Conservation (phyloP, 1,284 basidiomycete genomes). For the Mycena sp. region DNA sequence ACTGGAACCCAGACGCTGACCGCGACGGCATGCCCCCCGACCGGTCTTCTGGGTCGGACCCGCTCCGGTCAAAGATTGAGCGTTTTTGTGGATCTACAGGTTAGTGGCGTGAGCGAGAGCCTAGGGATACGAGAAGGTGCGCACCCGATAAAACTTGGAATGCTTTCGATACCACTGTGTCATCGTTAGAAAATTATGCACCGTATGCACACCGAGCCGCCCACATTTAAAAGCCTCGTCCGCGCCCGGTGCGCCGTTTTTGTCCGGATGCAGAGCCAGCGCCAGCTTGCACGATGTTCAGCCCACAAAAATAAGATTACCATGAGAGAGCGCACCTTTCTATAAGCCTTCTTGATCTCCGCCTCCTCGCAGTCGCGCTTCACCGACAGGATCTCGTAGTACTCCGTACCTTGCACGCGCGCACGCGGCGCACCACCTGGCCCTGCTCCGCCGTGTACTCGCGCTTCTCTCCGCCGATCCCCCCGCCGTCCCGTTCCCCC, state of each 20-base stretch:
- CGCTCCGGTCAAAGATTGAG: slow-evolving; percentile 87
- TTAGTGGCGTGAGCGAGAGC: background rate
- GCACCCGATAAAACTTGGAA: slow-evolving; percentile 92
- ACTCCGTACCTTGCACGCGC: slow-evolving; percentile 90
- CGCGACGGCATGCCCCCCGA: slow-evolving; percentile 73
- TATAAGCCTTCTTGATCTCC: slow-evolving; percentile 97
- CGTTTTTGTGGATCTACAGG: slow-evolving; percentile 87
- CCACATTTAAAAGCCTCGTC: slow-evolving; percentile 99
- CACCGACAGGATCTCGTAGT: slow-evolving; percentile 92
- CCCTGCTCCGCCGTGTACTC: slow-evolving; percentile 90
- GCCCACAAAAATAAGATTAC: background rate
- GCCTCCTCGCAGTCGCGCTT: slow-evolving; percentile 89
- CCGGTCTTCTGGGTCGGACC: slow-evolving; percentile 88
- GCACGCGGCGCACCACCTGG: slow-evolving; percentile 88
- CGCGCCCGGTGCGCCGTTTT: slow-evolving; percentile 97
- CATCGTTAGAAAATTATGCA: slow-evolving; percentile 15
- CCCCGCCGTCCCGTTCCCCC: slow-evolving; percentile 57
- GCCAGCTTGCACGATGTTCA: slow-evolving; percentile 72
- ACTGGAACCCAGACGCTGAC: slow-evolving; percentile 59
- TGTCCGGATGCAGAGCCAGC: slow-evolving; percentile 94
- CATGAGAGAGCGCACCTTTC: slow-evolving; percentile 74
- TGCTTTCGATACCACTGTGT: slow-evolving; percentile 95
- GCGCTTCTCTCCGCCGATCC: slow-evolving; percentile 77
- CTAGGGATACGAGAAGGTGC: slow-evolving; percentile 23
- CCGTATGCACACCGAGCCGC: slow-evolving; percentile 42